phyloP scores from a whole-genome alignment of 2,329 filamentous ascomycete genomes.

The Hysterium pulicare region DNA sequence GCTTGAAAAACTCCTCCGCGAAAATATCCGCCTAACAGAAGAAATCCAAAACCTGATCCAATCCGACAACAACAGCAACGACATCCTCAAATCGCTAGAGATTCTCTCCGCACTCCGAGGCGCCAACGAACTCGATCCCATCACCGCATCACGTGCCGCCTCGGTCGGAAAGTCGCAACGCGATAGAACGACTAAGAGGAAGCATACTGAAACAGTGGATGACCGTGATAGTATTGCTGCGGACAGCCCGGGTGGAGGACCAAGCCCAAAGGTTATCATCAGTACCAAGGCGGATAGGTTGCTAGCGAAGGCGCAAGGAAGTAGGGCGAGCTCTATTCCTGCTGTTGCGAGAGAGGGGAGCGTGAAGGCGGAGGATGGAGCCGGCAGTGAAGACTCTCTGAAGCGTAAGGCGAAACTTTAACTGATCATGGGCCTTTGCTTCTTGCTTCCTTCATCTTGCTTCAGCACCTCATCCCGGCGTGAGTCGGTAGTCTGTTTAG shows the following conservation, averaged over 20 bases:
- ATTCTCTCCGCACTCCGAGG: slow-evolving; percentile 47
- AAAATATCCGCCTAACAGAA: slow-evolving; percentile 48
- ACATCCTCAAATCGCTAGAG: slow-evolving; percentile 41
- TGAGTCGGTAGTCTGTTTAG: too few relatives aligned
- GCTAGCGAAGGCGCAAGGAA: slow-evolving; percentile 40
- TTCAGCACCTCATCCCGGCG: too few relatives aligned
- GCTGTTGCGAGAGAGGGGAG: slow-evolving; percentile 44
- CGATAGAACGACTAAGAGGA: slow-evolving; percentile 36
- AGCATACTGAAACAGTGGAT: slow-evolving; percentile 34
- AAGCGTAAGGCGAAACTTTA: slow-evolving; percentile 37
- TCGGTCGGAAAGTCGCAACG: slow-evolving; percentile 35
- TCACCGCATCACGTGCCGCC: slow-evolving; percentile 33
- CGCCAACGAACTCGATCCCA: slow-evolving; percentile 41
- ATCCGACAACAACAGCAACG: slow-evolving; percentile 41
- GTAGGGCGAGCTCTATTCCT: slow-evolving; percentile 43
- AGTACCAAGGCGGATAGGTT: slow-evolving; percentile 29
- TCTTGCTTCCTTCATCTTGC: not conserved
- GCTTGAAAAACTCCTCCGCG: slow-evolving; percentile 45
- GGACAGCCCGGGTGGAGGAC: slow-evolving; percentile 31
- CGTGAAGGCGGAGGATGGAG: slow-evolving; percentile 50
- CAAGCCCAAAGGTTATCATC: slow-evolving; percentile 34
- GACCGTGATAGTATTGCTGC: slow-evolving; percentile 38
- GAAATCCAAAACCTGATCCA: slow-evolving; percentile 44
- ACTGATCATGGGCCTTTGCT: not conserved
- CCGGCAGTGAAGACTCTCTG: slow-evolving; percentile 41